Conservation (phyloP, 331 rosid species). For the Acacia concinna region DNA sequence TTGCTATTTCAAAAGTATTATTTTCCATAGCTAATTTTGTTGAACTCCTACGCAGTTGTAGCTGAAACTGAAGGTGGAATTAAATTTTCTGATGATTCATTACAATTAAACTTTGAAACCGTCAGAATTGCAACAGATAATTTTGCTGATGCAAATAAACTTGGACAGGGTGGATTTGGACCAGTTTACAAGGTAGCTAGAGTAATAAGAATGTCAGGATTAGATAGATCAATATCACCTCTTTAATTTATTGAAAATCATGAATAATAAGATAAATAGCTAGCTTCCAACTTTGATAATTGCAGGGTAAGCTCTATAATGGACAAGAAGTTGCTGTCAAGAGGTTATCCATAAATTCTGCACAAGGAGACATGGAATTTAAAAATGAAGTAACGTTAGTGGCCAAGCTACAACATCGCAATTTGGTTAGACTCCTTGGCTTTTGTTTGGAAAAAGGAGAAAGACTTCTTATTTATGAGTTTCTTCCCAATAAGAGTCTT, state of each 20-base stretch:
- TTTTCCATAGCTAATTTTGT: no score
- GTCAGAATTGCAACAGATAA: slow-evolving; percentile 42
- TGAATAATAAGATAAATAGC: no score
- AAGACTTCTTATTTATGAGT: slow-evolving; percentile 53
- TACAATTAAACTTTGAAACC: slow-evolving; percentile 39
- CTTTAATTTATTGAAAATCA: no score
- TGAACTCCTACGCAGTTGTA: no score
- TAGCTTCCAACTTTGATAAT: not conserved
- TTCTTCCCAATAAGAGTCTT: slow-evolving; percentile 47
- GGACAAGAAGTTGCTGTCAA: slow-evolving; percentile 53
- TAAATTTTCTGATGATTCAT: not conserved
- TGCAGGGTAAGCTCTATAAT: not conserved
- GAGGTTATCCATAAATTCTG: slow-evolving; percentile 30
- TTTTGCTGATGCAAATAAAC: slow-evolving; percentile 46
- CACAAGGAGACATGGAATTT: slow-evolving; percentile 46
- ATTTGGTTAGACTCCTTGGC: slow-evolving; percentile 50
- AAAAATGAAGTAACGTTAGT: slow-evolving; percentile 55
- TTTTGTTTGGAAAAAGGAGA: slow-evolving; percentile 40
- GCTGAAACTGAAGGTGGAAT: not conserved
- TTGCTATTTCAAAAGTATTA: no score
- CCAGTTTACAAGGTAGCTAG: slow-evolving; percentile 54
- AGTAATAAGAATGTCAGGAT: no score
- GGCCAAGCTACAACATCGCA: slow-evolving; percentile 58
- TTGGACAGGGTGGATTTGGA: slow-evolving; percentile 64
- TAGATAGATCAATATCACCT: no score